Conservation (phyloP, 306 rosid species). For the Cicer chorassanicum region DNA sequence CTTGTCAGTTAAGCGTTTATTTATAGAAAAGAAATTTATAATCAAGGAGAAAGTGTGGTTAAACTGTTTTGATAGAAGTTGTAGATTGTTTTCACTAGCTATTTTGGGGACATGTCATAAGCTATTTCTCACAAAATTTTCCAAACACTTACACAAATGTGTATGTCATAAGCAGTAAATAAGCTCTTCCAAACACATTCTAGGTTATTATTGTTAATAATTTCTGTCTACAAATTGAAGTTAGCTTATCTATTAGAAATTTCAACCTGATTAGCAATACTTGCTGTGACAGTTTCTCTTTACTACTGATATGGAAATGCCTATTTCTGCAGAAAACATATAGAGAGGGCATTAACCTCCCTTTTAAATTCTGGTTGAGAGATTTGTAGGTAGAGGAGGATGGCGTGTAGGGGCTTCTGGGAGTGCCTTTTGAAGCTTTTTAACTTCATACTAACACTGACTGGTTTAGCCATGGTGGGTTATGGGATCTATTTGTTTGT, state of each 20-base stretch:
- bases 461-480: slow-evolving; percentile 88
- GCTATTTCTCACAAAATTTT: not conserved
- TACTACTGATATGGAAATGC: slow-evolving; percentile 45
- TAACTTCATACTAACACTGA: slow-evolving; percentile 73
- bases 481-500: slow-evolving; percentile 91
- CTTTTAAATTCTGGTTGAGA: slow-evolving; percentile 48
- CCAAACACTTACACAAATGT: not conserved
- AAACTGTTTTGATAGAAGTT: too few species aligned
- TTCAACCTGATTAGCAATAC: not conserved
- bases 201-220: slow-evolving; percentile 1
- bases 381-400: slow-evolving; percentile 46
- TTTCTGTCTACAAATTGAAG: slow-evolving; percentile 22
- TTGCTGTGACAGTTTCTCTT: slow-evolving; percentile 32
- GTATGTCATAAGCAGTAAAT: not conserved
- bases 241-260: slow-evolving; percentile 5
- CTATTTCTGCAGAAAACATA: slow-evolving; percentile 48
- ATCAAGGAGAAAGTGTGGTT: too few species aligned
- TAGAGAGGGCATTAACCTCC: slow-evolving; percentile 42
- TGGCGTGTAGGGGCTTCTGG: slow-evolving; percentile 94
- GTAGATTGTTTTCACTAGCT: too few species aligned
- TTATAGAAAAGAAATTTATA: too few species aligned
- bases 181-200: not conserved
- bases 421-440: slow-evolving; percentile 87
- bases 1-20: too few species aligned
- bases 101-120: not conserved